Base-by-base conservation (phyloP, 345 rosid species). In the Bretschneidera sinensis region DNA sequence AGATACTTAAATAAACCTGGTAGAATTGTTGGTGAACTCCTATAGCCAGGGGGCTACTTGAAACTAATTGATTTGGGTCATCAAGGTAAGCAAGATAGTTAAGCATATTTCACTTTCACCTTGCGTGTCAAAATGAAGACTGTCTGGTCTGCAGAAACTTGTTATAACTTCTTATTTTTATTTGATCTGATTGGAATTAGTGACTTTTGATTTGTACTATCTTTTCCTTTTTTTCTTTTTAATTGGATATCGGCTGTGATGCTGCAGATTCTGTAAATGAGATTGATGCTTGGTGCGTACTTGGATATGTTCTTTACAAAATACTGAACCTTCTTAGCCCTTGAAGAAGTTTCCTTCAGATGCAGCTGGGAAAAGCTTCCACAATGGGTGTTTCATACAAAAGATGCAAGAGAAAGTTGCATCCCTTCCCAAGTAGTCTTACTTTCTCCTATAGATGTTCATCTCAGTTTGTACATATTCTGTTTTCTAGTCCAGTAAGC, bases 21-120 rank as follows among this genome's bases (percentile, higher is more conserved):
- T 16, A 73, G 81, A 59, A 78, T 85, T n/a, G 83, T 78, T 0
- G 91, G 91, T 49, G 91, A 85, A 58, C 68, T 78, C 51, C 74
- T 85, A 9, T 88, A 80, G 62, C 91, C 85, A 9, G 88, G 84
- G 21, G 91, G 88, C 47, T 82, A 82, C 65, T 65, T 85, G 23
- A 82, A 82, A 65, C 24, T 85, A 57, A 51, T 72, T 9, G 84
- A 82, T 24, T 57, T 85, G 57, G 88, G 83, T 8, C 83, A 82
- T 52, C 70, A 69, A 20, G 87, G 87, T 79, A n/a, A n/a, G n/a
- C n/a, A n/a, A n/a, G n/a, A n/a, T n/a, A n/a, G n/a, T n/a, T n/a
- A n/a, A n/a, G n/a, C n/a, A n/a, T n/a, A n/a, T n/a, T n/a, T n/a
- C n/a, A n/a, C n/a, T n/a, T n/a, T n/a, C n/a, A n/a, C n/a, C n/a